Base-by-base conservation (phyloP, 2,329 filamentous ascomycete species). In the Atkinsonella hypoxylon region DNA sequence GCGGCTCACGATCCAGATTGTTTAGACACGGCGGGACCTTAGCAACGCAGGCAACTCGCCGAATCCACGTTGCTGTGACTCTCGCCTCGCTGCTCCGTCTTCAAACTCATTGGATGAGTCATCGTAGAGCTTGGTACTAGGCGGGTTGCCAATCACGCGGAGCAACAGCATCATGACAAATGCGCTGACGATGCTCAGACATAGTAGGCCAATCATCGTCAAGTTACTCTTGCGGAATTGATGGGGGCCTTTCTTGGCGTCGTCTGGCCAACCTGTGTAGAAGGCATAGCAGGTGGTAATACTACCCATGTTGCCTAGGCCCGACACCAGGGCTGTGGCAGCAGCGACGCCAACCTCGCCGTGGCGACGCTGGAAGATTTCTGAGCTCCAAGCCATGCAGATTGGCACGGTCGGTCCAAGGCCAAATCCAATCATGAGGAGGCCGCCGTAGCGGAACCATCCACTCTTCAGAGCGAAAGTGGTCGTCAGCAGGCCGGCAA, bases 341-440 rank as follows among this genome's bases (percentile, higher is more conserved):
- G 89, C 85, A 4, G 89, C 89, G 7, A 95, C 89, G 50, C 89
- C 89, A 20, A 95, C 87, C 67, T 95, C 89, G 45, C 89, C 88
- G 62, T 95, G 89, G 12, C 89, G 84, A 32, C 79, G 78, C 69
- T 95, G 89, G 72, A 95, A 95, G 61, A 95, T 85, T 67, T 95
- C 87, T 55, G 82, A 87, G 32, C 87, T 89, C 89, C 89, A 95
- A 36, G 89, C 85, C 89, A 95, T 95, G 65, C 87, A 91, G 61
- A 91, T 91, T 11, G 89, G 89, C 1, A 95, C 89, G 0, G 89
- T 95, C 3, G 89, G 89, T 1, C 89, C 89, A 2, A 95, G 81
- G 0, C 89, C 89, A 61, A 95, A 95, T 4, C 89, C 89, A 36
- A 95, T 85, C 69, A 95, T 83, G 47, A 95, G 71, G n/a, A 95